A percentile compares a stretch with the other conserved stretches of the same genome.
Conservation (phyloP, 139 green algal genomes). For the Klebsormidium nitens region DNA sequence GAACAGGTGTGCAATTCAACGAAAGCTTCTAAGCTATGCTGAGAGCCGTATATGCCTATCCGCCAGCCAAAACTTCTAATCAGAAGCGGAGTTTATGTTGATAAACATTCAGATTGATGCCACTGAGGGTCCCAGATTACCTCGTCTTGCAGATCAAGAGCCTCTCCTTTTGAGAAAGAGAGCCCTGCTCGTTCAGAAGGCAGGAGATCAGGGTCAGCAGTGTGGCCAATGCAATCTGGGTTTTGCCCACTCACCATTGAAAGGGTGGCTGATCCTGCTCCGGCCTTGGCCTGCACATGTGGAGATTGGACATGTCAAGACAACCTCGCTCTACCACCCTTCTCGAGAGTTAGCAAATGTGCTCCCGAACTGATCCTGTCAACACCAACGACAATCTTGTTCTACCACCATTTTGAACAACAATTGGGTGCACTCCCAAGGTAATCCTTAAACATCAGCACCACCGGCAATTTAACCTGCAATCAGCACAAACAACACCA, state of each 20-base stretch:
- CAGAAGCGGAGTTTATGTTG: not conserved
- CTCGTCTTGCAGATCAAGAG: not conserved
- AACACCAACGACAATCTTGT: too few species aligned
- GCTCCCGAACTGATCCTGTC: too few species aligned
- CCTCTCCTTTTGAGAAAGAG: not conserved
- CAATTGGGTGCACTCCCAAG: too few species aligned
- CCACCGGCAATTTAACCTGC: too few species aligned
- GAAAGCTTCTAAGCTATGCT: not conserved
- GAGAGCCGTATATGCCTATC: not conserved
- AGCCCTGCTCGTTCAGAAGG: not conserved
- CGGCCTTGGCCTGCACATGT: constrained; percentile 70
- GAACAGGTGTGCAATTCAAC: not conserved
- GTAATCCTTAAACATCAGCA: too few species aligned
- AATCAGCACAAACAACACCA: too few species aligned
- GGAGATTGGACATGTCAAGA: too few species aligned
- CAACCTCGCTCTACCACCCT: too few species aligned
- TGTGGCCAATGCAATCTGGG: not conserved
- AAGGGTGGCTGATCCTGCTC: constrained; percentile 87
- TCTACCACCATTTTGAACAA: too few species aligned
- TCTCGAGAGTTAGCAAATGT: too few species aligned
- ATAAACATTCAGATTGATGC: not conserved
- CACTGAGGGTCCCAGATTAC: not conserved
- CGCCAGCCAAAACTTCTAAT: not conserved
- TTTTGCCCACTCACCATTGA: constrained; percentile 67
- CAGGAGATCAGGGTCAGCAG: not conserved